phyloP scores from a whole-genome alignment of 1,284 basidiomycete genomes.

The Ustilago loliicola region DNA sequence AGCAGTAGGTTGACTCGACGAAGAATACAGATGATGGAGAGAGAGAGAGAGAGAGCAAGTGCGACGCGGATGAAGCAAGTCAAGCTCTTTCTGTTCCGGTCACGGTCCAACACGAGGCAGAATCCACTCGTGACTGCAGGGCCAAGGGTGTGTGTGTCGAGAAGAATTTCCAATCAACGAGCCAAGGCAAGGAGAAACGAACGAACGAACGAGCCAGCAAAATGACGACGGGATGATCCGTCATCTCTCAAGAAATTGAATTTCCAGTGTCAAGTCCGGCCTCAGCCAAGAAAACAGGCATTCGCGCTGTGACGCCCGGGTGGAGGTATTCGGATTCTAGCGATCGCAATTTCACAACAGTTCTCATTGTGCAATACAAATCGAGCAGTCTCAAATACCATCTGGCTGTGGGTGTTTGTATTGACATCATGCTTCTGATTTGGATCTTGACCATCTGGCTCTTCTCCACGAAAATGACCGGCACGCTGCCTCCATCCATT shows the following conservation, averaged over 20 bases:
- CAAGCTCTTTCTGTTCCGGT: background rate
- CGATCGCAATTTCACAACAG: slow-evolving; percentile 6
- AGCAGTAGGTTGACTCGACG: slow-evolving; percentile 2
- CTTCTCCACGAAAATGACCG: background rate
- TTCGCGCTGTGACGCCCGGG: slow-evolving; percentile 14
- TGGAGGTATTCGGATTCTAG: slow-evolving; percentile 36
- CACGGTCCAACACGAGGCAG: slow-evolving; percentile 25
- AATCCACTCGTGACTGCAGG: background rate
- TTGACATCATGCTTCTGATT: background rate
- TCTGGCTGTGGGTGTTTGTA: slow-evolving; percentile 1
- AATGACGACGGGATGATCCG: slow-evolving; percentile 15
- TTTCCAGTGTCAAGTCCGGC: slow-evolving; percentile 5
- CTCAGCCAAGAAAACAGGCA: background rate
- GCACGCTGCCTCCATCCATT: background rate
- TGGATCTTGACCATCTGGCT: background rate
- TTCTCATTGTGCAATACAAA: background rate
- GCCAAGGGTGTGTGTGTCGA: slow-evolving; percentile 6
- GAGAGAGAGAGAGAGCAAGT: slow-evolving; percentile 9
- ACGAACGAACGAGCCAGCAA: slow-evolving; percentile 7
- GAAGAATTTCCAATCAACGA: slow-evolving; percentile 18
- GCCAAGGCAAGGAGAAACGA: background rate
- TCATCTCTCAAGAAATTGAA: slow-evolving; percentile 4
- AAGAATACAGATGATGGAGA: slow-evolving; percentile 7
- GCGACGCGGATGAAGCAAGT: background rate
- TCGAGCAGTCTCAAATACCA: background rate